Percentiles rank a stretch among this genome's conserved stretches.
Conservation (phyloP, 2,329 filamentous ascomycete species). For the Colletotrichum sp. region DNA sequence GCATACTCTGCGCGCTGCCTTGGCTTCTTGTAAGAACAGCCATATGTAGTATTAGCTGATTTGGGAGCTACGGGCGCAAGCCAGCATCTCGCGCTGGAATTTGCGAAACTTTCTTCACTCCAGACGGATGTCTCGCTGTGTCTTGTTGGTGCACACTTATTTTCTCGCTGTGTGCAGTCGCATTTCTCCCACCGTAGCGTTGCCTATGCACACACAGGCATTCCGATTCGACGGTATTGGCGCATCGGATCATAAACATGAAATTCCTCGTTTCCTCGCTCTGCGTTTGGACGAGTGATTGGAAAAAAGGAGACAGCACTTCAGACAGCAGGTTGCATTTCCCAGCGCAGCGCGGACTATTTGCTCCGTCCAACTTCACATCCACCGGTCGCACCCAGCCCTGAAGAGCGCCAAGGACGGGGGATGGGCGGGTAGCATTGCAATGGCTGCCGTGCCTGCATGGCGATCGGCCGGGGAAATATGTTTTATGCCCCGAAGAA, state of each 20-base stretch:
- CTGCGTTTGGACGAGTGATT: not conserved
- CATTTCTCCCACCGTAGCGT: not conserved
- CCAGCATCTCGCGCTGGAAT: not conserved
- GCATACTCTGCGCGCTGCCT: not conserved
- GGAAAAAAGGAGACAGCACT: not conserved
- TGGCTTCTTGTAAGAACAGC: not conserved
- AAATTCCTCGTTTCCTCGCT: rapidly evolving
- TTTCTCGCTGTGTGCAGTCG: not conserved
- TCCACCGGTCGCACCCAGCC: not conserved
- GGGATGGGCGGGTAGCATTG: not conserved
- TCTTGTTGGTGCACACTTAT: not conserved
- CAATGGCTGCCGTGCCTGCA: not conserved
- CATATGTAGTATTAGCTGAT: not conserved
- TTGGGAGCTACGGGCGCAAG: not conserved
- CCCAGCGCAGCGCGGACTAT: not conserved
- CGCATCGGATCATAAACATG: not conserved
- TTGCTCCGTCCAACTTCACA: not conserved
- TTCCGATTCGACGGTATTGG: not conserved
- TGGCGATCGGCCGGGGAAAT: not conserved
- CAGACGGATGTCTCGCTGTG: not conserved
- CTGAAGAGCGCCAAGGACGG: not conserved
- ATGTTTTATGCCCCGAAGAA: not conserved
- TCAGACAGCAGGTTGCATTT: not conserved
- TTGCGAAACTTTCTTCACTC: not conserved
- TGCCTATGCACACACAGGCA: not conserved